These are phyloP conservation scores for Baorangia bicolor DNA, from an alignment of 768 basidiomycete species.

Conservation along the genomic window DNA sequence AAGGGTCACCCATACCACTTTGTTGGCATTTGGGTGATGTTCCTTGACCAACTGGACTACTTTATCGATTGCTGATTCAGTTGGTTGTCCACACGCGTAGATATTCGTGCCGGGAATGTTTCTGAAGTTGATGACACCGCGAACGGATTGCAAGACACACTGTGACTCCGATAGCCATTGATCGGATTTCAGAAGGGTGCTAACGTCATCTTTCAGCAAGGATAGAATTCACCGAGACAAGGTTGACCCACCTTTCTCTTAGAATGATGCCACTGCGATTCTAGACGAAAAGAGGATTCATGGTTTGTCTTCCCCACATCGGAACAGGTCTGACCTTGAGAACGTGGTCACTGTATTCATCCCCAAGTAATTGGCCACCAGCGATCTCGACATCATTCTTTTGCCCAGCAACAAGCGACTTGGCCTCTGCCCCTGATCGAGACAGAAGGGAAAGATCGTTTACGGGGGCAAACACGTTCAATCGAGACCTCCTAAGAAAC, in stretches of 20 bases:
- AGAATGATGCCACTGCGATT: conserved; percentile 94
- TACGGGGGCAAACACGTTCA: conserved; percentile 90
- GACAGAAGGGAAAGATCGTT: conserved; percentile 84
- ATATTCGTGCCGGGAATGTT: conserved; percentile 77
- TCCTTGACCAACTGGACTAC: conserved; percentile 66
- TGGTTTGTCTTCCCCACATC: neutral
- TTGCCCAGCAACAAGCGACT: conserved; percentile 61
- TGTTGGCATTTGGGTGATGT: conserved; percentile 56
- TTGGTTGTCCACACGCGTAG: conserved; percentile 93
- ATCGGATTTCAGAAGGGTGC: conserved; percentile 89
- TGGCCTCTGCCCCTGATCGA: conserved; percentile 57
- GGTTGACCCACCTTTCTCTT: conserved; percentile 66
- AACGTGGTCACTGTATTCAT: conserved; percentile 95
- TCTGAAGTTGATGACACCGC: conserved; percentile 95
- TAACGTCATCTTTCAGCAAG: conserved; percentile 26
- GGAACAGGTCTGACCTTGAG: conserved; percentile 58
- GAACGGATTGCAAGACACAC: conserved; percentile 63
- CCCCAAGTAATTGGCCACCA: conserved; percentile 86
- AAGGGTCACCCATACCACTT: conserved; percentile 89
- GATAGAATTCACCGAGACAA: conserved; percentile 3
- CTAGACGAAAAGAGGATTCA: conserved; percentile 36
- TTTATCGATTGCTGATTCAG: conserved; percentile 76
- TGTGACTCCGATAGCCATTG: conserved; percentile 81
- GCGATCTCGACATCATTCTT: conserved; percentile 72
- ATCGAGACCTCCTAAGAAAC: conserved; percentile 78